Evolutionary conservation across 2,329 filamentous ascomycete species (phyloP).

Genomic region (Ceratocystis cubensis): DNA sequence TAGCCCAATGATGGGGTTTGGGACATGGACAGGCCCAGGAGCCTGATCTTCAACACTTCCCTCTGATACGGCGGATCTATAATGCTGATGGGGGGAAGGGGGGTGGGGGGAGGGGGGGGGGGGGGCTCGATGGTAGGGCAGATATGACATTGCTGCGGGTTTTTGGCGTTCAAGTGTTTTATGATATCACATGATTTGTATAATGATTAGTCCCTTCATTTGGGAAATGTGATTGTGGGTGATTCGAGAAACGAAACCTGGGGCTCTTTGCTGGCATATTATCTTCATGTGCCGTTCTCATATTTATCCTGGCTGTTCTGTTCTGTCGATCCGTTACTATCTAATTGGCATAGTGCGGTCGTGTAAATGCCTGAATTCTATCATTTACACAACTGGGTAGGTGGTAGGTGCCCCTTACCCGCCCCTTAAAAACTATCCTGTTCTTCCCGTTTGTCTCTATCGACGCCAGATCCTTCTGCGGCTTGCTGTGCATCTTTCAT

Average conservation of each 20-base stretch:
- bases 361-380: background rate
- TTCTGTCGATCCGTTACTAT: conserved; percentile 2
- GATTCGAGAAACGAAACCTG: background rate
- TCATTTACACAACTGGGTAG: background rate
- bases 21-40: background rate
- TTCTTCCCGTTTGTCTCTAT: conserved; percentile 32
- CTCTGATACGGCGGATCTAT: background rate
- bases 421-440: conserved; percentile 39
- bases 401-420: no score
- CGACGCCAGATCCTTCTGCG: conserved; percentile 30
- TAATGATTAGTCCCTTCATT: background rate
- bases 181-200: conserved; percentile 8
- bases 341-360: background rate
- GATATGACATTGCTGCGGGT: no score
- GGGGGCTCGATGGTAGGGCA: background rate
- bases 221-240: background rate
- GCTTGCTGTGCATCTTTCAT: conserved; percentile 51
- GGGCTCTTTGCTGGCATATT: background rate
- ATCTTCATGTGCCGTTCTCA: background rate
- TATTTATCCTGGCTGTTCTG: background rate
- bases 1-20: conserved; percentile 12
- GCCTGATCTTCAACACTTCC: background rate
- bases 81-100: background rate
- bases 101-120: no score
- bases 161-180: conserved; percentile 6